These are phyloP conservation scores for Kluyveromyces wickerhamii DNA, from an alignment of 805 yeast genomes.

Conservation along the genomic window DNA sequence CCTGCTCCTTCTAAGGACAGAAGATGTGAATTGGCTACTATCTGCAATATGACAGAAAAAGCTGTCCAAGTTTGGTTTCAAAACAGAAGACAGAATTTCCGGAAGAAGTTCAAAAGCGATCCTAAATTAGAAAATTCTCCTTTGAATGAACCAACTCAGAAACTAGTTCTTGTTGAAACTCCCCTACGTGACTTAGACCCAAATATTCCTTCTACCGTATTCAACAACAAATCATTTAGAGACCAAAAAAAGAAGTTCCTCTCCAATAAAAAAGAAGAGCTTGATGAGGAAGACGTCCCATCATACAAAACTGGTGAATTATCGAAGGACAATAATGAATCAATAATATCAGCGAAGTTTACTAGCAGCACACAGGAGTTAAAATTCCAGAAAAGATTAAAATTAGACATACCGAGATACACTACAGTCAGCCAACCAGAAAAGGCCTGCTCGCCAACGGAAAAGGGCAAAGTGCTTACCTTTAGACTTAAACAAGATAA, in stretches of 20 bases:
- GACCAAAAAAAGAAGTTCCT: not conserved
- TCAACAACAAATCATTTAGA: not conserved
- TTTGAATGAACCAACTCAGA: constrained; percentile 17
- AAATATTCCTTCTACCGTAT: constrained; percentile 6
- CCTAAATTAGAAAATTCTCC: constrained; percentile 13
- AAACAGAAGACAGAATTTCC: constrained; percentile 79
- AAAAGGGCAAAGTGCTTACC: constrained; percentile 28
- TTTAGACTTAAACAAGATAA: constrained; percentile 26
- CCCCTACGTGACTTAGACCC: not conserved
- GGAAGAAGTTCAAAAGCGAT: constrained; percentile 32
- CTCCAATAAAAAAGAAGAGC: not conserved
- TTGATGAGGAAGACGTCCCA: constrained; percentile 11
- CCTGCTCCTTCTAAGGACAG: constrained; percentile 73
- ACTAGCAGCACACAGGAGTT: not conserved
- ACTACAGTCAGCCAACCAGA: constrained; percentile 1
- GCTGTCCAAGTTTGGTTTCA: constrained; percentile 99
- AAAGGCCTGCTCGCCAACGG: constrained; percentile 7
- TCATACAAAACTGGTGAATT: not conserved
- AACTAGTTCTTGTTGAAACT: not conserved
- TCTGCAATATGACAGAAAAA: constrained; percentile 90
- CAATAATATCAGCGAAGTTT: not conserved
- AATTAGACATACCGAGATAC: constrained; percentile 5
- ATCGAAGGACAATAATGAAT: constrained; percentile 5
- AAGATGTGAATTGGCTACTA: constrained; percentile 69
- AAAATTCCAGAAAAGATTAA: constrained; percentile 4